A percentile compares a stretch with the other conserved stretches of the same genome.
Evolutionary conservation across 257 asterid species (phyloP).

Genomic region (Plectranthus barbatus): DNA sequence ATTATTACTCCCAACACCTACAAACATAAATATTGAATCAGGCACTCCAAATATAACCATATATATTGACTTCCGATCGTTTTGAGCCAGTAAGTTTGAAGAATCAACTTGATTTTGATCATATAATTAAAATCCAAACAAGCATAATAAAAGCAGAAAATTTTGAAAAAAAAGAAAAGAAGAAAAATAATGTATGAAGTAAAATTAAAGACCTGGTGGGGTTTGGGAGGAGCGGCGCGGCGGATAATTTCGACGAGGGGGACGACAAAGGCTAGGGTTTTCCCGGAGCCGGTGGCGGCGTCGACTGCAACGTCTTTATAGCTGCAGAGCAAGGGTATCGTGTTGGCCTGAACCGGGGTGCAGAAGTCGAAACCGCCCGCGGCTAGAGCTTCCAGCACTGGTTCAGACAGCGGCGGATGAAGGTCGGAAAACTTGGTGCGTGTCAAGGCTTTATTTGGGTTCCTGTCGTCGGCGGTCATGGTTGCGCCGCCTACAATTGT

Average conservation of each 20-base stretch:
- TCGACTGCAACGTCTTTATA: constrained; percentile 84
- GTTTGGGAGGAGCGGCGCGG: constrained; percentile 55
- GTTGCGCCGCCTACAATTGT: background rate
- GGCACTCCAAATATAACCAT: background rate
- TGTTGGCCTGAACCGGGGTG: constrained; percentile 92
- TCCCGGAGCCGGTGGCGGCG: constrained; percentile 98
- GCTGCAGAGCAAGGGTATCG: constrained; percentile 77
- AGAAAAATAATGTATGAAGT: too few species aligned
- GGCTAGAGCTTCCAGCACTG: constrained; percentile 57
- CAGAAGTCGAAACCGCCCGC: constrained; percentile 67
- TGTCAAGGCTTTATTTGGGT: constrained; percentile 73
- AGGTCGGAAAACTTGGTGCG: constrained; percentile 73
- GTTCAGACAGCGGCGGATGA: constrained; percentile 56
- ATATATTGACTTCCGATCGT: too few species aligned
- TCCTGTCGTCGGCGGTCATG: constrained; percentile 28
- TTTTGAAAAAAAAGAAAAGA: background rate
- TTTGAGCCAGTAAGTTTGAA: background rate
- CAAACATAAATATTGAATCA: background rate
- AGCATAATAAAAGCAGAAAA: background rate
- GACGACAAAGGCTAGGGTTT: constrained; percentile 76
- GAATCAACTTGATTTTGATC: background rate
- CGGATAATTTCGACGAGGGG: constrained; percentile 87
- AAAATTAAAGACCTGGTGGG: constrained; percentile 54
- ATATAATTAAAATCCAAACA: background rate
- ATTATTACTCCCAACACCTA: constrained; percentile 79